These are phyloP conservation scores for Didymella pomorum DNA, from an alignment of 2,329 filamentous ascomycete genomes.

Conservation along the genomic window DNA sequence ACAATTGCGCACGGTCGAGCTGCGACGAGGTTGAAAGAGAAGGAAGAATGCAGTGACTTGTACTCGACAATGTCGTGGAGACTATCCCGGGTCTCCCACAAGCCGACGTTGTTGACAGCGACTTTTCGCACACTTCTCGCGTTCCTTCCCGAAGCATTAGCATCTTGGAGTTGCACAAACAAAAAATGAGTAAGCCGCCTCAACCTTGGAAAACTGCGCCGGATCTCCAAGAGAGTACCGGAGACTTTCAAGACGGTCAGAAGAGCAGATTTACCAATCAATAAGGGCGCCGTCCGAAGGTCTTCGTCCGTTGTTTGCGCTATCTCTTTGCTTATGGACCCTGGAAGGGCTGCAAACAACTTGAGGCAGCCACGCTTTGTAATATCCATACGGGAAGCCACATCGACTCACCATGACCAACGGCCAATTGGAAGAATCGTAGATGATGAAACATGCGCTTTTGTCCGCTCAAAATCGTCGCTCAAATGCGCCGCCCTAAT, in stretches of 20 bases:
- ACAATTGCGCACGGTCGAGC: too few species aligned
- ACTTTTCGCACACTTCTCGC: not conserved
- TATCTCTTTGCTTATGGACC: constrained; percentile 13
- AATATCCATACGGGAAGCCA: not conserved
- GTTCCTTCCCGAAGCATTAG: not conserved
- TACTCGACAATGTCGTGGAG: too few species aligned
- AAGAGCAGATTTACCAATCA: constrained; percentile 13
- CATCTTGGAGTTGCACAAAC: constrained; percentile 15
- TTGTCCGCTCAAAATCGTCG: constrained; percentile 7
- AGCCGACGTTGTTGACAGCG: not conserved
- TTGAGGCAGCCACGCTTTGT: constrained; percentile 13
- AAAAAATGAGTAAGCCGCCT: constrained; percentile 11
- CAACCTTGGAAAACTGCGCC: constrained; percentile 9
- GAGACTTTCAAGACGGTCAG: not conserved
- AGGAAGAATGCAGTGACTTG: not conserved
- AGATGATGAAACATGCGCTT: not conserved
- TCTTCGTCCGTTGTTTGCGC: constrained; percentile 18
- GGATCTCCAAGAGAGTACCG: constrained; percentile 3
- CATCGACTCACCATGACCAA: constrained; percentile 1
- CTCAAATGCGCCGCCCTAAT: constrained; percentile 2
- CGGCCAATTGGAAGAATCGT: not conserved
- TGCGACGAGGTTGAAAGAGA: not conserved
- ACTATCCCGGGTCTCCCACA: not conserved
- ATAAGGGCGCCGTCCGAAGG: not conserved
- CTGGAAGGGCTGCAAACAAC: constrained; percentile 5